These are phyloP conservation scores for Paspalum vaginatum DNA, from an alignment of 176 grass and related monocot species.

Conservation along the genomic window DNA sequence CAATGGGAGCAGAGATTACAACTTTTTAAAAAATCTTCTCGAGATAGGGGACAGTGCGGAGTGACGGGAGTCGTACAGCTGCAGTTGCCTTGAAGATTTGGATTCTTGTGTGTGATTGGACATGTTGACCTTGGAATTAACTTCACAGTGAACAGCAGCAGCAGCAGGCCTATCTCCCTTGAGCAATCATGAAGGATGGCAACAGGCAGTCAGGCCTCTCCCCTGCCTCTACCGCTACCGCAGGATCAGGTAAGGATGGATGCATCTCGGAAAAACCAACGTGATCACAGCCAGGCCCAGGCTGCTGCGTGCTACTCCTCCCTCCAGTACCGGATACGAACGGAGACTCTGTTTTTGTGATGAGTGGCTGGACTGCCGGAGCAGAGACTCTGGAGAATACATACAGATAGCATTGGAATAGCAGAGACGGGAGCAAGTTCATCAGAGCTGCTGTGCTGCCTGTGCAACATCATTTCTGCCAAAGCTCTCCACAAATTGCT, in stretches of 20 bases:
- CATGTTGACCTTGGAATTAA: neutral
- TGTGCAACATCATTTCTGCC: no score
- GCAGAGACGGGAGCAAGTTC: no score
- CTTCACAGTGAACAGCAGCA: neutral
- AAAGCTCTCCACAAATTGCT: no score
- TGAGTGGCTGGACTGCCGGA: no score
- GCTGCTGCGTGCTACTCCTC: no score
- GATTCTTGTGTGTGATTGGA: slow-evolving; percentile 23
- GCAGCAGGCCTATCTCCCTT: neutral
- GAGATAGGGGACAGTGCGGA: no score
- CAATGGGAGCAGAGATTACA: no score
- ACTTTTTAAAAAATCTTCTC: no score
- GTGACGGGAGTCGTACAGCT: no score
- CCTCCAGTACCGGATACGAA: neutral
- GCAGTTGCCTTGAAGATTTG: neutral
- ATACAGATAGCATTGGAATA: no score
- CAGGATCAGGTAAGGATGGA: neutral
- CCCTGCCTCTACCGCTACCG: neutral
- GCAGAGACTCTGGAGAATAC: no score
- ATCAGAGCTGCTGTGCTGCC: neutral
- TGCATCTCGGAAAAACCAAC: neutral
- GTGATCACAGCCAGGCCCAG: neutral
- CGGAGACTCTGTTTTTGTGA: neutral
- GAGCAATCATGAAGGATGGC: neutral
- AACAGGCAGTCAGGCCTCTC: neutral